Conservation (phyloP, 306 rosid species). For the Glycine latifolia region DNA sequence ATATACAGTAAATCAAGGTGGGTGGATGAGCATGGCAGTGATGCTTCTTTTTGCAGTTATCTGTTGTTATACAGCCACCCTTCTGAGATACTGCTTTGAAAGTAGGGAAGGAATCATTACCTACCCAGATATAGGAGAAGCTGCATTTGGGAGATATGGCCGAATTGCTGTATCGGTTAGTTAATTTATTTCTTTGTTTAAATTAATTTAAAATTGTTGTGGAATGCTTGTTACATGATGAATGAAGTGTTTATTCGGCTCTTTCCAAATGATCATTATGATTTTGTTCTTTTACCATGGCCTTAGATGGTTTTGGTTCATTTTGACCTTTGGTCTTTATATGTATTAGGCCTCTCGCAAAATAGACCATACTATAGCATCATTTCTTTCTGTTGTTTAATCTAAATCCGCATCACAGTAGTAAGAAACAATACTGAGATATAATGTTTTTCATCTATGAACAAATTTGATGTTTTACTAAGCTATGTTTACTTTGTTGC, state of each 20-base stretch:
- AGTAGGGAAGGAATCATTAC: constrained; percentile 61
- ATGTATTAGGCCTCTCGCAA: constrained; percentile 14
- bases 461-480: constrained; percentile 17
- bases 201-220: constrained; percentile 26
- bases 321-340: constrained; percentile 22
- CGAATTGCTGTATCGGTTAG: constrained; percentile 77
- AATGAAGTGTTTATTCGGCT: not conserved
- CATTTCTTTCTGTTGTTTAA: not conserved
- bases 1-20: constrained; percentile 68
- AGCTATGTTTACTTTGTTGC: constrained; percentile 52
- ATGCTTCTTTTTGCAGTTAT: constrained; percentile 63
- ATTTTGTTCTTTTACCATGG: constrained; percentile 1
- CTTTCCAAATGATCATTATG: not conserved
- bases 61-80: constrained; percentile 77
- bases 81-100: constrained; percentile 73
- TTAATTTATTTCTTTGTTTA: constrained; percentile 38
- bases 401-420: not conserved
- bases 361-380: not conserved
- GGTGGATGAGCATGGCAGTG: constrained; percentile 74
- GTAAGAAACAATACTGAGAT: constrained; percentile 29
- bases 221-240: constrained; percentile 17
- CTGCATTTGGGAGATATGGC: constrained; percentile 85
- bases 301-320: constrained; percentile 10
- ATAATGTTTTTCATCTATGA: not conserved
- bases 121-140: constrained; percentile 86